Conservation (phyloP, 306 rosid genomes). For the Begonia loranthoides region DNA sequence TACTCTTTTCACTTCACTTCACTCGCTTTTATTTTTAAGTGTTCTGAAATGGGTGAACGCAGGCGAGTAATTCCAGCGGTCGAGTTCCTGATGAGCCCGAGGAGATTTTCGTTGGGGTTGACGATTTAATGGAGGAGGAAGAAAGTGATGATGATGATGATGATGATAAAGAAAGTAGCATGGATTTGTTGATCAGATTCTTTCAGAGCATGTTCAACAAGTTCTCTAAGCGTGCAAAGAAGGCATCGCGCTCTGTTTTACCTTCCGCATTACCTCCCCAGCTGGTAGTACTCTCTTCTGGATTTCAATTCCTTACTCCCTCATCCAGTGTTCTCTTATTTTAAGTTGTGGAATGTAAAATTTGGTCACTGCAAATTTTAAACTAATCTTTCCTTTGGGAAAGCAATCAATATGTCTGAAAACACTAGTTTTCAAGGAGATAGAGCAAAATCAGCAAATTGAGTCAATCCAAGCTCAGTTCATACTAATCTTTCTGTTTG, state of each 20-base stretch:
- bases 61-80: conserved; percentile 27
- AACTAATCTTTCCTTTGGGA: no score
- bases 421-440: no score
- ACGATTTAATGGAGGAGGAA: conserved; percentile 25
- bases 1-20: neutral
- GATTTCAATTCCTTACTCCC: neutral
- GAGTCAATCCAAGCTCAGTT: no score
- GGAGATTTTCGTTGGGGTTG: conserved; percentile 20
- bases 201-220: conserved; percentile 54
- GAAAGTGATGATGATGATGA: conserved; percentile 26
- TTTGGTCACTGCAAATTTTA: no score
- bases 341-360: no score
- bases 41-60: conserved; percentile 6
- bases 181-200: conserved; percentile 56
- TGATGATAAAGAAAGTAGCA: conserved; percentile 56
- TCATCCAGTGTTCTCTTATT: neutral
- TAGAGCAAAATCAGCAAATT: no score
- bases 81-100: conserved; percentile 29
- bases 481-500: no score
- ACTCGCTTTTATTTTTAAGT: neutral
- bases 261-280: conserved; percentile 48
- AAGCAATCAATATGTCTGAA: no score
- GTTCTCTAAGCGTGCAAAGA: conserved; percentile 47
- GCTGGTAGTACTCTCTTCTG: conserved; percentile 27
- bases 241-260: conserved; percentile 62